phyloP scores from a whole-genome alignment of 73 alveolate genomes.

The Diophrys sp. region DNA sequence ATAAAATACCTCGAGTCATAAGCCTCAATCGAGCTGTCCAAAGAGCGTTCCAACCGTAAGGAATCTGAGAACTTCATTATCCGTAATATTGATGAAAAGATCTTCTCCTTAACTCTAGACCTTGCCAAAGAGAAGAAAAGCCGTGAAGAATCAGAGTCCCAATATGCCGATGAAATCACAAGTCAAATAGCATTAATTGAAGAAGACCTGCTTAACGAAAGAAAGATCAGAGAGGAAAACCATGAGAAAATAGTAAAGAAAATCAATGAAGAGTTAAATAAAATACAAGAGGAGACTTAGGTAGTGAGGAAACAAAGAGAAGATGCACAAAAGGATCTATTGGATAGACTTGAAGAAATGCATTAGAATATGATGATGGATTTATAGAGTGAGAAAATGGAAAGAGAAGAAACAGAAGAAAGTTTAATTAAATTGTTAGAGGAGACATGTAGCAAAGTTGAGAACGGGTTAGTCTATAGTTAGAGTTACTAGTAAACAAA shows the following conservation, averaged over 20 bases:
- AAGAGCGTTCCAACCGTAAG: slow-evolving; percentile 18
- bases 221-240: slow-evolving; percentile 36
- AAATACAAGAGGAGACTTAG: slow-evolving; percentile 39
- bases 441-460: slow-evolving; percentile 70
- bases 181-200: slow-evolving; percentile 20
- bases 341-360: slow-evolving; percentile 64
- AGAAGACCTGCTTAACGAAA: slow-evolving; percentile 20
- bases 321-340: slow-evolving; percentile 55
- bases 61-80: slow-evolving; percentile 26
- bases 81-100: slow-evolving; percentile 35
- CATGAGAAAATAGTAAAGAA: slow-evolving; percentile 18
- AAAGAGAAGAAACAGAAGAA: slow-evolving; percentile 64
- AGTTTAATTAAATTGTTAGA: slow-evolving; percentile 59
- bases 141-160: slow-evolving; percentile 42
- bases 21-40: slow-evolving; percentile 1
- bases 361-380: slow-evolving; percentile 41
- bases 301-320: slow-evolving; percentile 58
- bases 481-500: too few species aligned
- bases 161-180: slow-evolving; percentile 17
- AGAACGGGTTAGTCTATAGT: slow-evolving; percentile 18
- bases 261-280: slow-evolving; percentile 37
- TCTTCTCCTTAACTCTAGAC: slow-evolving; percentile 35
- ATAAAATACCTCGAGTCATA: neutral
- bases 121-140: slow-evolving; percentile 41
- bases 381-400: slow-evolving; percentile 45